Conservation (phyloP, 495 filamentous ascomycete species). For the Aeminium ludgeri region DNA sequence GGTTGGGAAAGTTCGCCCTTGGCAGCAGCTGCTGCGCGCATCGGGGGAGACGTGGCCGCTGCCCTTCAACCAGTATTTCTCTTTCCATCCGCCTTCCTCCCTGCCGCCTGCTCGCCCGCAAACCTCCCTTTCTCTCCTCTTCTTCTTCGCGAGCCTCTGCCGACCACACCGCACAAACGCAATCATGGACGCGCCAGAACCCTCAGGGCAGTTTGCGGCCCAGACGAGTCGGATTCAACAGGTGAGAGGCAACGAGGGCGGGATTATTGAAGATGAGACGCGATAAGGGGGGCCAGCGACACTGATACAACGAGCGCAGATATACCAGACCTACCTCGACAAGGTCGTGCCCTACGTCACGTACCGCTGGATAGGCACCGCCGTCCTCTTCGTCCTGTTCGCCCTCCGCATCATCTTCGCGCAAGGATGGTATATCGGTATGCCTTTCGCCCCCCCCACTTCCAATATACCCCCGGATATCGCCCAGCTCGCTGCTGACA, state of each 20-base stretch:
- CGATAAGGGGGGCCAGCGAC: not conserved
- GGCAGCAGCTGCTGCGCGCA: too few species aligned
- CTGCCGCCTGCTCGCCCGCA: too few species aligned
- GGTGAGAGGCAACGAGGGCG: too few species aligned
- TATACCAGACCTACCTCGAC: slow-evolving; percentile 91
- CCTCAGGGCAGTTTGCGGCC: slow-evolving; percentile 66
- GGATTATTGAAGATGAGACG: slow-evolving; percentile 1
- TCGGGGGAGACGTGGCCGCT: too few species aligned
- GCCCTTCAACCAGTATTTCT: too few species aligned
- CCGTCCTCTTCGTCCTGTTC: slow-evolving; percentile 56
- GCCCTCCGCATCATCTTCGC: slow-evolving; percentile 75
- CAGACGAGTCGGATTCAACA: slow-evolving; percentile 50
- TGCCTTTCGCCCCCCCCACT: slow-evolving; percentile 14
- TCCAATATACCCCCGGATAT: not conserved
- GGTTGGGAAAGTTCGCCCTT: too few species aligned
- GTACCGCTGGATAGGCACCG: slow-evolving; percentile 81
- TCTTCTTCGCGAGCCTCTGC: too few species aligned
- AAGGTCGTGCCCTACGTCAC: slow-evolving; percentile 70
- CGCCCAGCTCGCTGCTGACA: not conserved
- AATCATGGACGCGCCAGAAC: slow-evolving; percentile 60
- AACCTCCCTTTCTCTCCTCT: too few species aligned
- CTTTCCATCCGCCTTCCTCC: too few species aligned
- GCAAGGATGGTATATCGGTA: slow-evolving; percentile 98
- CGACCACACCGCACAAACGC: not conserved
- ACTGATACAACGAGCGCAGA: slow-evolving; percentile 32